Base-by-base conservation (phyloP, 306 rosid species). In the Boehmeria nivea region DNA sequence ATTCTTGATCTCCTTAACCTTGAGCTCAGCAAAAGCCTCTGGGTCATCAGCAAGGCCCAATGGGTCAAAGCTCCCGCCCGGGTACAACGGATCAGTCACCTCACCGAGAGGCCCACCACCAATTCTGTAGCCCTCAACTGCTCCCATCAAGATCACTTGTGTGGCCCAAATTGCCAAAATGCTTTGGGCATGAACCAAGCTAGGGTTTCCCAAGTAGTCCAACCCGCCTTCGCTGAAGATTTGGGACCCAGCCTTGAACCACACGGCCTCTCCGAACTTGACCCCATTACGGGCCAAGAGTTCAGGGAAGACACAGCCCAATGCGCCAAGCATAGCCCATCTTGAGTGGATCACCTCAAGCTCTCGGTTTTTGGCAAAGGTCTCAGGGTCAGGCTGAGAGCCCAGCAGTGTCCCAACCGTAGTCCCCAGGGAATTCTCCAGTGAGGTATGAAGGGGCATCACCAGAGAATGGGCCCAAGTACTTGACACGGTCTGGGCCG, bases 401-500 rank as follows among this genome's bases (percentile, higher is more conserved):
- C 1, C 76, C 76, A 14, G 71, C 71, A 3, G 76, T 71, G 52
- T 64, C 76, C 76, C 76, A 71, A 14, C 72, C 72, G 19, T 67
- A 67, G 43, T 67, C 72, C 36, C 72, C 72, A 0, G 65, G 72
- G 22, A 67, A 70, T 14, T 66, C 71, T 44, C 71, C 71, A 0
- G 64, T 66, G 18, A 66, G 55, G 43, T 65, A 55, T 6, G 65
- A 63, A 15, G 76, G 70, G 2, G 71, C 57, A 4, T 71, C 71
- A n/a, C 71, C 76, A 0, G 71, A 71, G 66, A 71, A 64, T 34
- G 76, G 76, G 12, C 76, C 76, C 76, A 64, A 71, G 66, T 71
- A 71, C 38, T 71, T 71, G 21, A 51, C 71, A 16, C 71, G 65
- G 23, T 71, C 66, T 6, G 71, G 43, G 45, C 72, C 60, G n/a